These are phyloP conservation scores for Leonotis leonurus DNA, from an alignment of 257 asterid genomes.

Conservation along the genomic window DNA sequence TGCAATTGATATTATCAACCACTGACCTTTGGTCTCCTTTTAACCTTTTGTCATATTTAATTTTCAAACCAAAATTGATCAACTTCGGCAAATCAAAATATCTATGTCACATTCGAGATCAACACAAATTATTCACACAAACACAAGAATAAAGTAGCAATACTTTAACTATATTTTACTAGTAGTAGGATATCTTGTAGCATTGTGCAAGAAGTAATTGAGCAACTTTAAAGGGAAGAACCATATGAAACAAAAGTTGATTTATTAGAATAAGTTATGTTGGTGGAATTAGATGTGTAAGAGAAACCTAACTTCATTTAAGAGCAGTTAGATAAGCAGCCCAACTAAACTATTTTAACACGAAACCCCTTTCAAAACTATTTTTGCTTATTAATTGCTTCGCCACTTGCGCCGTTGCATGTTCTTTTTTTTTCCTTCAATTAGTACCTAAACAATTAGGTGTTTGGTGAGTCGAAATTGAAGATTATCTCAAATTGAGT, in stretches of 20 bases:
- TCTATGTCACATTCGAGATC: too few relatives aligned
- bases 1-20: too few relatives aligned
- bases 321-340: not conserved
- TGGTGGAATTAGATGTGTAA: constrained; percentile 6
- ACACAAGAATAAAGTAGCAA: too few relatives aligned
- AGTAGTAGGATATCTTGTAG: not conserved
- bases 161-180: not conserved
- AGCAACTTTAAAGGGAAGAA: not conserved
- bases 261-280: not conserved
- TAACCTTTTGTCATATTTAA: too few relatives aligned
- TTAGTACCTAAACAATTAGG: too few relatives aligned
- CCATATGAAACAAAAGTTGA: not conserved
- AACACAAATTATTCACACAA: too few relatives aligned
- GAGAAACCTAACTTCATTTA: constrained; percentile 4
- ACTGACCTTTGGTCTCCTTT: too few relatives aligned
- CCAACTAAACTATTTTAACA: not conserved
- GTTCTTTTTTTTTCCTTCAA: too few relatives aligned
- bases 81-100: too few relatives aligned
- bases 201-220: not conserved
- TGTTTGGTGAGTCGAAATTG: too few relatives aligned
- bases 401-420: not conserved
- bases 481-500: too few relatives aligned
- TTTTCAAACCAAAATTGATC: too few relatives aligned
- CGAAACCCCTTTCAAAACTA: not conserved
- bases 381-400: not conserved